Evolutionary conservation across 495 filamentous ascomycete species (phyloP).

Genomic region (Lasiosphaeria miniovina): DNA sequence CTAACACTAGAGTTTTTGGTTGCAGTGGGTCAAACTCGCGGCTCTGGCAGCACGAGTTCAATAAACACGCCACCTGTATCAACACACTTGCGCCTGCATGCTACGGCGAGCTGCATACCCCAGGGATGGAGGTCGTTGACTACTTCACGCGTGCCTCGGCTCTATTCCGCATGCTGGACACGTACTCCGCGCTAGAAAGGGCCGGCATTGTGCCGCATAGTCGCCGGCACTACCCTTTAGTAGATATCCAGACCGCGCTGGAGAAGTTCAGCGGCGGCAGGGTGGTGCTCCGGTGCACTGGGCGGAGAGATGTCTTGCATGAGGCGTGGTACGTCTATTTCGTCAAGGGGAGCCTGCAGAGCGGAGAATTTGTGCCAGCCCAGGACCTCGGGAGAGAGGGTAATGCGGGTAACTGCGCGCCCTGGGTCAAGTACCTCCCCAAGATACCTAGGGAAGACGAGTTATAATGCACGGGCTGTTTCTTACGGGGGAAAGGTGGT

Average conservation of each 20-base stretch:
- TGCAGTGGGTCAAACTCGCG: conserved; percentile 55
- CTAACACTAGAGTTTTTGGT: too few relatives aligned
- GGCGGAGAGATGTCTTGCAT: conserved; percentile 53
- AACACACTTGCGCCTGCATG: conserved; percentile 69
- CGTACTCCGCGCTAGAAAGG: conserved; percentile 54
- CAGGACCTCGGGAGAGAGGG: conserved; percentile 34
- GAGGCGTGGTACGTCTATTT: conserved; percentile 88
- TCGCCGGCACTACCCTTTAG: conserved; percentile 60
- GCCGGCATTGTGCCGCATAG: conserved; percentile 63
- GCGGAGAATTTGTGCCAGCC: conserved; percentile 66
- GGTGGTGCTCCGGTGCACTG: conserved; percentile 67
- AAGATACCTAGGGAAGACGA: conserved; percentile 26
- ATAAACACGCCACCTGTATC: conserved; percentile 77
- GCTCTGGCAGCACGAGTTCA: conserved; percentile 86
- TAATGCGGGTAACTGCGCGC: conserved; percentile 35
- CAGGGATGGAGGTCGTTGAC: conserved; percentile 58
- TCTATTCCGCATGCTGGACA: conserved; percentile 58
- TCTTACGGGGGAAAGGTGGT: not conserved
- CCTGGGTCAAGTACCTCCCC: conserved; percentile 37
- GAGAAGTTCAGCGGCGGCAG: conserved; percentile 58
- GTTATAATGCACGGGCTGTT: not conserved
- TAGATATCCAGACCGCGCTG: conserved; percentile 63
- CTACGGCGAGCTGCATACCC: conserved; percentile 60
- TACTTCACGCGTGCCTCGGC: conserved; percentile 58
- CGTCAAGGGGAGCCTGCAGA: conserved; percentile 71